A percentile compares a stretch with the other conserved stretches of the same genome.
These are phyloP conservation scores for Colletotrichum endophyticum DNA, from an alignment of 2,329 filamentous ascomycete genomes.

Conservation along the genomic window DNA sequence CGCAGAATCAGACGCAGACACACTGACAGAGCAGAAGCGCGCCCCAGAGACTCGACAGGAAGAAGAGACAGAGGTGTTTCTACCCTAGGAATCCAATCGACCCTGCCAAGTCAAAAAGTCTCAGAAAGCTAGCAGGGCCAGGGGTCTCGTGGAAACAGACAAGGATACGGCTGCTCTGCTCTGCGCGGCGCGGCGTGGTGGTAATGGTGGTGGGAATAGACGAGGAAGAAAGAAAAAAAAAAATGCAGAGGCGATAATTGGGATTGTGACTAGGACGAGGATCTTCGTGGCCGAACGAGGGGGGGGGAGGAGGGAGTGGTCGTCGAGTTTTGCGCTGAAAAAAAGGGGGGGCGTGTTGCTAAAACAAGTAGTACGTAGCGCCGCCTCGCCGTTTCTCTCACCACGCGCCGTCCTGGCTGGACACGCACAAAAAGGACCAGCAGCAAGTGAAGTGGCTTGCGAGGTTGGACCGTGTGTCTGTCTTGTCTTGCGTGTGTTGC, in stretches of 20 bases:
- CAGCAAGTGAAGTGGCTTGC: neutral
- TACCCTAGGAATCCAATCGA: conserved; percentile 3
- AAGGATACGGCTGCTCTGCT: neutral
- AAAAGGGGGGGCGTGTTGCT: neutral
- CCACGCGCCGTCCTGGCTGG: conserved; percentile 9
- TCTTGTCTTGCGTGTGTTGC: conserved; percentile 2
- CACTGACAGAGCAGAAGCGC: neutral
- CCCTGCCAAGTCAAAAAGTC: conserved; percentile 17
- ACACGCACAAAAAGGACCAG: neutral
- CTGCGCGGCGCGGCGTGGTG: neutral
- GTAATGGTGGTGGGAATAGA: neutral
- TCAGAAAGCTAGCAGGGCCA: conserved; percentile 16
- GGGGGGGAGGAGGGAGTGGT: neutral
- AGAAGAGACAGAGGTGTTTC: neutral
- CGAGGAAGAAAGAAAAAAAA: neutral
- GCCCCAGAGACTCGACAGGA: neutral
- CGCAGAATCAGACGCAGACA: neutral
- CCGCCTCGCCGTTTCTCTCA: conserved; percentile 9
- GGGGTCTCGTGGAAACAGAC: neutral
- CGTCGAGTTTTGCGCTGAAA: neutral
- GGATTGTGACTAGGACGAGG: neutral
- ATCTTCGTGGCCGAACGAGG: neutral
- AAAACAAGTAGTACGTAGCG: neutral
- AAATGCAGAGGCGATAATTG: neutral
- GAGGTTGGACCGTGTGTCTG: neutral